Evolutionary conservation across 768 basidiomycete species (phyloP).

Genomic region (Psilocybe subaeruginosa): DNA sequence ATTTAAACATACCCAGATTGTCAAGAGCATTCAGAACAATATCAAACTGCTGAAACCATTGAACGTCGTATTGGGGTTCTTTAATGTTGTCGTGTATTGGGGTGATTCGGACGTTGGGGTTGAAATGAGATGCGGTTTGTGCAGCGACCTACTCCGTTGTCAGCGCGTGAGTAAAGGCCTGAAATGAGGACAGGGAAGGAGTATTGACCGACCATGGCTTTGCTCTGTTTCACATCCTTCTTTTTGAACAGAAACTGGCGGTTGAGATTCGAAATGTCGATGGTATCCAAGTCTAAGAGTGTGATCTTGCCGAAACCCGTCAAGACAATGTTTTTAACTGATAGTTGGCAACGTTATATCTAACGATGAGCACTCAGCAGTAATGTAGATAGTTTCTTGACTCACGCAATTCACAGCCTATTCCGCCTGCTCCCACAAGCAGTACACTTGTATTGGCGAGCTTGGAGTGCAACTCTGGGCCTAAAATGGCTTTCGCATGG

Average conservation of each 20-base stretch:
- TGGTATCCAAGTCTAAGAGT: constrained; percentile 94
- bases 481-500: constrained; percentile 81
- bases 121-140: constrained; percentile 80
- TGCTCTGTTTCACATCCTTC: constrained; percentile 96
- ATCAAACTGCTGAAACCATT: constrained; percentile 91
- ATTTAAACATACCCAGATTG: constrained; percentile 76
- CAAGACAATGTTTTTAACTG: constrained; percentile 95
- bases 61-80: constrained; percentile 84
- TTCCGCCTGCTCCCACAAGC: constrained; percentile 94
- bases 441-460: constrained; percentile 72
- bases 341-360: neutral
- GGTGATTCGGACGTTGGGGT: constrained; percentile 83
- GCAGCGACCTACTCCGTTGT: constrained; percentile 65
- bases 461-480: constrained; percentile 64
- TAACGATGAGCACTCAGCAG: neutral
- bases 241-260: constrained; percentile 96
- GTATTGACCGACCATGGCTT: constrained; percentile 70
- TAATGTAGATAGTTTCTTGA: constrained; percentile 12
- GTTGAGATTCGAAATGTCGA: constrained; percentile 97
- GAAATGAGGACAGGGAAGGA: neutral
- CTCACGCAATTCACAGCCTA: constrained; percentile 94
- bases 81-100: constrained; percentile 97
- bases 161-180: neutral
- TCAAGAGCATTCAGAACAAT: constrained; percentile 96
- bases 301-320: constrained; percentile 94